Conservation (phyloP, 805 yeast species). For the Saccharomycopsis oosterbeekiorum region DNA sequence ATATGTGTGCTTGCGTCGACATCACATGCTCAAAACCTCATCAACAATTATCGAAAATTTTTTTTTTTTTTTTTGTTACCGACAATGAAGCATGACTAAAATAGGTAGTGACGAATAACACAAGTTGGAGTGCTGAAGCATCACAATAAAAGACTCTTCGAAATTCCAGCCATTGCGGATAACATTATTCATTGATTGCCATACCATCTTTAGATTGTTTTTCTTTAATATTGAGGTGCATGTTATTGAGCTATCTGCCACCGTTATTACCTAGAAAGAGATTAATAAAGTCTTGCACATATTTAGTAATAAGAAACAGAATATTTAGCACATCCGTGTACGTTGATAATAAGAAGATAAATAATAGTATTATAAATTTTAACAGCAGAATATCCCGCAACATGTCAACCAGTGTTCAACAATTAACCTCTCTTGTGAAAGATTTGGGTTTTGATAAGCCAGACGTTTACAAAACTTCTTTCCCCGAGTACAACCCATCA, state of each 20-base stretch:
- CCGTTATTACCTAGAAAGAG: not conserved
- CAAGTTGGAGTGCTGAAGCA: not conserved
- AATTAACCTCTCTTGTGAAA: constrained; percentile 4
- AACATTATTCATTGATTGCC: not conserved
- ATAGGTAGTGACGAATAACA: not conserved
- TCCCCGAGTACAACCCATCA: constrained; percentile 69
- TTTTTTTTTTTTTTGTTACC: too few relatives aligned
- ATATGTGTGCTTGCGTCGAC: too few relatives aligned
- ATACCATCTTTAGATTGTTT: not conserved
- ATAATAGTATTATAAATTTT: not conserved
- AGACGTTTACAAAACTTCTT: constrained; percentile 42
- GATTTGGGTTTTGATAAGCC: constrained; percentile 28
- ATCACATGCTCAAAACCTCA: too few relatives aligned
- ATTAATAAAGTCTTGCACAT: not conserved
- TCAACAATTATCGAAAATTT: too few relatives aligned
- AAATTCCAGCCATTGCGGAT: not conserved
- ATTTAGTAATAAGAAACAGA: not conserved
- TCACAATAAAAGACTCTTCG: not conserved
- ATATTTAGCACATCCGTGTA: not conserved
- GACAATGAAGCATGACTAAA: too few relatives aligned
- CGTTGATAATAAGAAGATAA: not conserved
- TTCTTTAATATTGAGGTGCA: not conserved
- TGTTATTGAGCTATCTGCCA: not conserved
- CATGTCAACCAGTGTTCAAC: constrained; percentile 2
- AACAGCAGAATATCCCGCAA: not conserved